Evolutionary conservation across 129 eudicot species (phyloP).

Genomic region (Silybum marianum): DNA sequence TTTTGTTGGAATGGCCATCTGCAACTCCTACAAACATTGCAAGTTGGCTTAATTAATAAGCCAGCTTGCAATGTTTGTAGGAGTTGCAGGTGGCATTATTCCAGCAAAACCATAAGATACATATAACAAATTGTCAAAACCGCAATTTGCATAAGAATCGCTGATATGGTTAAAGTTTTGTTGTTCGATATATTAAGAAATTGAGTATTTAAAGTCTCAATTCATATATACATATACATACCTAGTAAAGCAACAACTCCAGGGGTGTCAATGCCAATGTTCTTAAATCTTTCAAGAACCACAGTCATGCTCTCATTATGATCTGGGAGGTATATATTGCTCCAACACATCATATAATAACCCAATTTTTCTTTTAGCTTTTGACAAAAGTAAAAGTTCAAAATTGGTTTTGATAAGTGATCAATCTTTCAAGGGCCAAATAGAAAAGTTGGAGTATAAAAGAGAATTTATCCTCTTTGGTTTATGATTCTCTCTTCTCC

Average conservation of each 20-base stretch:
- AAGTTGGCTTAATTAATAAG: slow-evolving; percentile 63
- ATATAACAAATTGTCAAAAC: slow-evolving; percentile 62
- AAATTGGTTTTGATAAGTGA: no score
- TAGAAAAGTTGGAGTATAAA: no score
- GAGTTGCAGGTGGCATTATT: slow-evolving; percentile 87
- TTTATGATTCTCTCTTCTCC: no score
- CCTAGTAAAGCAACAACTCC: slow-evolving; percentile 98
- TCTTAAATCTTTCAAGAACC: slow-evolving; percentile 83
- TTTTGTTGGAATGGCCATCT: slow-evolving; percentile 85
- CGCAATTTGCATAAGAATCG: slow-evolving; percentile 86
- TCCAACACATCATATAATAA: slow-evolving; percentile 83
- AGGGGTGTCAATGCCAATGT: slow-evolving; percentile 86
- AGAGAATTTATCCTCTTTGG: no score
- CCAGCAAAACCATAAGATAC: slow-evolving; percentile 78
- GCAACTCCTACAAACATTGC: slow-evolving; percentile 82
- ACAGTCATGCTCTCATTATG: slow-evolving; percentile 93
- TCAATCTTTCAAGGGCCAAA: no score
- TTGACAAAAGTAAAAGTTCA: no score
- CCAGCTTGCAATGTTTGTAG: slow-evolving; percentile 81
- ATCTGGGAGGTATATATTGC: slow-evolving; percentile 88
- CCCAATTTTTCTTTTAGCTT: no score
- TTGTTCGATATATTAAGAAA: no score
- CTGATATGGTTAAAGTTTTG: no score
- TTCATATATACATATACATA: slow-evolving; percentile 20
- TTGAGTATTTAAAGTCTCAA: no score